A percentile compares a stretch with the other conserved stretches of the same genome.
These are phyloP conservation scores for Annona cherimola DNA, from an alignment of 164 flowering plant species.

Conservation along the genomic window DNA sequence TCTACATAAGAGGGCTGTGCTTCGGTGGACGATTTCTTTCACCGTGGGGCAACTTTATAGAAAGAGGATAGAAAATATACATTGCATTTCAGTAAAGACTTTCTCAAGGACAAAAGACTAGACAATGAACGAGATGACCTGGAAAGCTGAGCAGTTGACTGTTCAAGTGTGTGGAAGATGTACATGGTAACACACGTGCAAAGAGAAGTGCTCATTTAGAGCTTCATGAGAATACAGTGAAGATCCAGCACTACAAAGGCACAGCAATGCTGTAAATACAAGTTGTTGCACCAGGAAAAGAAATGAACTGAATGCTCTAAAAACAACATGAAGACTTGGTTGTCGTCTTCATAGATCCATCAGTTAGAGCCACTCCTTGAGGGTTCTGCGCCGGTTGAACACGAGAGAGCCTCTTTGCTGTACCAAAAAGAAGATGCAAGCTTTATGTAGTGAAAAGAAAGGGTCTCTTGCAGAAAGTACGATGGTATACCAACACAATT, in stretches of 20 bases:
- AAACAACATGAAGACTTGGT: conserved; percentile 14
- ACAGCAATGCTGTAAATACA: background rate
- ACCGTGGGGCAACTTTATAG: too few relatives aligned
- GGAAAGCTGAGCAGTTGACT: background rate
- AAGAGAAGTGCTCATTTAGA: background rate
- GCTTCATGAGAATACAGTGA: background rate
- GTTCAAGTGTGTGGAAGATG: background rate
- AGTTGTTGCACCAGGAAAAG: background rate
- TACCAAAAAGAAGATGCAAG: background rate
- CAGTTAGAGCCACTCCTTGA: conserved; percentile 15
- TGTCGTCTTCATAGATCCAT: conserved; percentile 10
- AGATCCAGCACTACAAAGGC: background rate
- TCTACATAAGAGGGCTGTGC: too few relatives aligned
- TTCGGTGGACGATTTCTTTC: too few relatives aligned
- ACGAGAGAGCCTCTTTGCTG: conserved; percentile 19
- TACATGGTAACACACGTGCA: background rate
- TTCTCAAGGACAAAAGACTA: too few relatives aligned
- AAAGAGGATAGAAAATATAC: too few relatives aligned
- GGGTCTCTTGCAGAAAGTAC: background rate
- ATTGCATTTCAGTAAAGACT: too few relatives aligned
- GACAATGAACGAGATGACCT: too few relatives aligned
- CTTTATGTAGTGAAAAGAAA: background rate
- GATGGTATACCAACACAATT: too few relatives aligned
- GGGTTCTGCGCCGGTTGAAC: conserved; percentile 17
- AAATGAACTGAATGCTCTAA: background rate